Percentiles rank a stretch among this genome's conserved stretches.
Evolutionary conservation across 352 stramenopile genomes (phyloP).

Genomic region (Phytophthora capsici): DNA sequence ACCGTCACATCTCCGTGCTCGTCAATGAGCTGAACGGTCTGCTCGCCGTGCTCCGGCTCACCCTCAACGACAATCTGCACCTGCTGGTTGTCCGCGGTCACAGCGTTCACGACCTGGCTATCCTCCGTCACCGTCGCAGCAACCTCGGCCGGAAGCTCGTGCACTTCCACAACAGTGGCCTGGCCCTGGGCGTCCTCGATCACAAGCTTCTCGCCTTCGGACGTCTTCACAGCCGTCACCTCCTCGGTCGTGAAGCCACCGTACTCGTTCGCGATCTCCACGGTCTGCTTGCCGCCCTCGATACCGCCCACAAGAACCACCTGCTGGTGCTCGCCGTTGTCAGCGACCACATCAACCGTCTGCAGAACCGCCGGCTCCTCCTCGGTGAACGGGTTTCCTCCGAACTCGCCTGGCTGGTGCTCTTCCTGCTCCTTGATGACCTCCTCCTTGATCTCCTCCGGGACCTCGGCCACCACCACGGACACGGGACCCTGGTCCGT

Average conservation of each 20-base stretch:
- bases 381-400: too few species aligned
- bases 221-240: constrained; percentile 12
- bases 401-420: too few species aligned
- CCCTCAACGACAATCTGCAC: constrained; percentile 16
- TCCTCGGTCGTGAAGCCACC: constrained; percentile 9
- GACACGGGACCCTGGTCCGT: constrained; percentile 6
- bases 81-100: constrained; percentile 5
- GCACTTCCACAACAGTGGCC: constrained; percentile 5
- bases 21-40: constrained; percentile 14
- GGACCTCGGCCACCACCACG: constrained; percentile 4
- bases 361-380: neutral
- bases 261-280: constrained; percentile 12
- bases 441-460: constrained; percentile 9
- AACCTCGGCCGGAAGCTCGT: constrained; percentile 26
- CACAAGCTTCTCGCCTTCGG: constrained; percentile 6
- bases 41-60: constrained; percentile 13
- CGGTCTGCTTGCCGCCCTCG: constrained; percentile 11
- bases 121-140: constrained; percentile 5
- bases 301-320: constrained; percentile 11
- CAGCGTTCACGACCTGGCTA: constrained; percentile 12
- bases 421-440: neutral
- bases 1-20: constrained; percentile 9
- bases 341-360: constrained; percentile 6
- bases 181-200: constrained; percentile 6
- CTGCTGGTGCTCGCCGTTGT: constrained; percentile 5